Base-by-base conservation (phyloP, 495 filamentous ascomycete species). In the Penicillium manginii region DNA sequence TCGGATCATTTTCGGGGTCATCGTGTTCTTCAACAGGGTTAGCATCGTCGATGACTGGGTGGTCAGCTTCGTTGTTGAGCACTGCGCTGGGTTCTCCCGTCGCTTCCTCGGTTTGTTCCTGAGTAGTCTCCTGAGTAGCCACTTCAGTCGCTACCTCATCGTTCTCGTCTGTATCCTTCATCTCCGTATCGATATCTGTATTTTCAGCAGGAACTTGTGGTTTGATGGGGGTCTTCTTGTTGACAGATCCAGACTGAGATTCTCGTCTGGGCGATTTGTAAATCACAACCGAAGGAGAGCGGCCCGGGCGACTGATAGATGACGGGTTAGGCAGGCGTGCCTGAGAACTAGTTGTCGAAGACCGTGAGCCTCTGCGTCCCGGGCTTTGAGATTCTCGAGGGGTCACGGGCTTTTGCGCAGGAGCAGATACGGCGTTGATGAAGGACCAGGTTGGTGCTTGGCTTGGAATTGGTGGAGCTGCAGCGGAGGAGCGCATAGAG, bases 31-130 rank as follows among this genome's bases (percentile, higher is more conserved):
- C 26, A 0, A 29, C 26, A 1, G 2, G 26, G 26, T 29, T 29
- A 8, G 26, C 26, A 8, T 29, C 26, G 26, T 29, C 26, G 26
- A 29, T 29, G 1, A 29, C 26, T 1, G 26, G 26, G 26, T 29
- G 26, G 6, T 8, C 26, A 29, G 26, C 11, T 37, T 37, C 35
- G 12, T 37, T n/a, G 35, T n/a, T 37, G 15, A 11, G 14, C 35
- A 62, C 55, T 60, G 50, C 32, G 50, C 17, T 18, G 49, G 46
- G 3, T 21, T 49, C 26, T 3, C 31, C 26, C 7, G 15, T 23
- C 43, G 18, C 14, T 43, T 15, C 2, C 49, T 35, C 12, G 49
- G 9, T 19, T 31, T 46, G 18, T 45, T 53, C 31, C 18, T 53
- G 49, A 9, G 33, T 8, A 29, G 26, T 29, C 26, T 29, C 26